A percentile compares a stretch with the other conserved stretches of the same genome.
Evolutionary conservation across 306 rosid genomes (phyloP).

Genomic region (Fragaria iinumae): DNA sequence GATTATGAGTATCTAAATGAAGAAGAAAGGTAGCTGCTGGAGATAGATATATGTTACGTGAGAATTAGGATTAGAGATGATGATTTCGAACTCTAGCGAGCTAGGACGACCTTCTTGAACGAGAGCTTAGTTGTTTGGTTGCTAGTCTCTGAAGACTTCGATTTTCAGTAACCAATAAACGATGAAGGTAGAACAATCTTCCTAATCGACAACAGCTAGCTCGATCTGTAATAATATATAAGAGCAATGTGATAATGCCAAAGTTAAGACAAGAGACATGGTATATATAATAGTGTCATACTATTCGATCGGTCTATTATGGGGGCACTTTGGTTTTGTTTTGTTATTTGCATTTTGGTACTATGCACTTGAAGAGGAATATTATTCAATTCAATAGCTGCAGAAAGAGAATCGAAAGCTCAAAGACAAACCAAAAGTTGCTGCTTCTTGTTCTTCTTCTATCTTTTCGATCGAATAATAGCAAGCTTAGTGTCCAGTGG

Average conservation of each 20-base stretch:
- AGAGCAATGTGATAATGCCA: neutral
- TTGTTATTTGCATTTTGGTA: neutral
- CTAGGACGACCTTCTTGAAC: neutral
- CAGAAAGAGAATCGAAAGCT: slow-evolving; percentile 2
- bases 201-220: neutral
- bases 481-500: neutral
- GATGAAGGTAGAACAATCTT: neutral
- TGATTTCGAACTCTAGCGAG: no score
- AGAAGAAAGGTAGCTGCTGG: neutral
- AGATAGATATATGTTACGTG: neutral
- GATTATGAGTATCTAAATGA: neutral
- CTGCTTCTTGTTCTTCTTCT: neutral
- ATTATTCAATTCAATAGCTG: neutral
- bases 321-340: neutral
- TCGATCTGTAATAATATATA: neutral
- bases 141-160: neutral
- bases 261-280: neutral
- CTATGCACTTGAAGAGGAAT: neutral
- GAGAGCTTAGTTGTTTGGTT: neutral
- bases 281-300: neutral
- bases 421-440: slow-evolving; percentile 12
- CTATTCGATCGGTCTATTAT: neutral
- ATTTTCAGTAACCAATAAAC: neutral
- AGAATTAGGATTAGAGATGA: no score
- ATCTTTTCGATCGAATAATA: neutral